These are phyloP conservation scores for Lipomyces mesembrius DNA, from an alignment of 805 yeast genomes.

Conservation along the genomic window DNA sequence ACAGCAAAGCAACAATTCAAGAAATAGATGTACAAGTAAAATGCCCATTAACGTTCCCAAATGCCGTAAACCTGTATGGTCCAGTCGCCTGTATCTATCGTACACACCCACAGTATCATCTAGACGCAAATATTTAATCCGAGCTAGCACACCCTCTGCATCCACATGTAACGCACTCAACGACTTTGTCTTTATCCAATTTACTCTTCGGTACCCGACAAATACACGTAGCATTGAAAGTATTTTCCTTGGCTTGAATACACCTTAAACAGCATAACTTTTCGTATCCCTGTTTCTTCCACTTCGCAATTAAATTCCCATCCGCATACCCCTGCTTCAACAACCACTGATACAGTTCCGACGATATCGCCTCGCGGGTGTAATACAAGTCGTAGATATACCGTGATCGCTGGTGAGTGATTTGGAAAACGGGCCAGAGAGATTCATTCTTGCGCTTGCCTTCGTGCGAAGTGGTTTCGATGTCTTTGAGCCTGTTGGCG, in stretches of 20 bases:
- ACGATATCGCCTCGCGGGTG: slow-evolving; percentile 67
- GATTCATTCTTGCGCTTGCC: slow-evolving; percentile 59
- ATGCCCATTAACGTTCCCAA: background rate
- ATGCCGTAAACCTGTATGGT: background rate
- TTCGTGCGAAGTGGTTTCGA: slow-evolving; percentile 46
- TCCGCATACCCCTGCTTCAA: slow-evolving; percentile 70
- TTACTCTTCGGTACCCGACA: slow-evolving; percentile 80
- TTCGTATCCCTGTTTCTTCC: slow-evolving; percentile 87
- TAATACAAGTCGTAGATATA: slow-evolving; percentile 77
- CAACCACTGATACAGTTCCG: slow-evolving; percentile 74
- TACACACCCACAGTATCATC: background rate
- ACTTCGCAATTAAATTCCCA: slow-evolving; percentile 74
- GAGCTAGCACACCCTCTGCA: slow-evolving; percentile 82
- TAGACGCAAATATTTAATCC: slow-evolving; percentile 50
- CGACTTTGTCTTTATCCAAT: slow-evolving; percentile 45
- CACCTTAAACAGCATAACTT: slow-evolving; percentile 82
- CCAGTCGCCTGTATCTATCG: background rate
- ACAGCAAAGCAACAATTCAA: no score
- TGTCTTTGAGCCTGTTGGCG: slow-evolving; percentile 59
- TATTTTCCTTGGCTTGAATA: slow-evolving; percentile 64
- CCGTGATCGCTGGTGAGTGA: slow-evolving; percentile 76
- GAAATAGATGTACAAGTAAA: background rate
- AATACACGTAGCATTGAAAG: slow-evolving; percentile 73
- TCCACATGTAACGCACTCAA: slow-evolving; percentile 79
- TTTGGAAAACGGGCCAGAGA: slow-evolving; percentile 69